phyloP scores from a whole-genome alignment of 2,329 filamentous ascomycete genomes.

The Chrysoporthe deuterocubensis region DNA sequence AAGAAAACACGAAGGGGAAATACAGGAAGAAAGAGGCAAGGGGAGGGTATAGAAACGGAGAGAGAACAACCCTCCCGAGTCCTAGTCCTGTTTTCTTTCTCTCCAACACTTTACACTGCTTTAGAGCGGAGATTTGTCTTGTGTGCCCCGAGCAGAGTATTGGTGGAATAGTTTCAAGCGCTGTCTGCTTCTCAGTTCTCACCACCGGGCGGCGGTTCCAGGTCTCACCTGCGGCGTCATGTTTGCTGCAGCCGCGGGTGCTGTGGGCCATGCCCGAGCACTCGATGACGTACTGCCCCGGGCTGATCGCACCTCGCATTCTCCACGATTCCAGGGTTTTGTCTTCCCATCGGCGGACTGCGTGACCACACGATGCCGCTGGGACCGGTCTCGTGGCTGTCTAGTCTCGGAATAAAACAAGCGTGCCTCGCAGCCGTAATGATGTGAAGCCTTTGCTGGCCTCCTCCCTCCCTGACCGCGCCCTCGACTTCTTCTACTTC shows the following conservation, averaged over 20 bases:
- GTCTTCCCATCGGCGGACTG: background rate
- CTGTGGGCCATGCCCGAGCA: background rate
- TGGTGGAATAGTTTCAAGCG: too few species aligned
- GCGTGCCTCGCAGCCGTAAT: background rate
- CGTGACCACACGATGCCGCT: background rate
- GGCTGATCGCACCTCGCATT: background rate
- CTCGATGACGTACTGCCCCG: background rate
- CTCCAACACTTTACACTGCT: too few species aligned
- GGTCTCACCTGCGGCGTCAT: too few species aligned
- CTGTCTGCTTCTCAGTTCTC: too few species aligned
- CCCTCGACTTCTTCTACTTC: background rate
- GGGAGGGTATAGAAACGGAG: too few species aligned
- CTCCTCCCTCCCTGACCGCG: background rate
- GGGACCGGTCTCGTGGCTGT: background rate
- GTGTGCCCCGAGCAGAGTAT: too few species aligned
- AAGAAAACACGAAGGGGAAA: background rate
- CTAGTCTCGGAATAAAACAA: background rate
- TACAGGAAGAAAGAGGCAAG: too few species aligned
- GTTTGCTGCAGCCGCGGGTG: background rate
- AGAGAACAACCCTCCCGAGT: too few species aligned
- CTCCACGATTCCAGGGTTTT: background rate
- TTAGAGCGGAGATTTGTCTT: conserved; percentile 18
- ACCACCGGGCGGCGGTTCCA: too few species aligned
- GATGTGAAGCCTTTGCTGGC: background rate
- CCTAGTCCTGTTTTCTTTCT: background rate